Percentiles rank a stretch among this genome's conserved stretches.
phyloP scores from a whole-genome alignment of 1,284 basidiomycete species.

The Cutaneotrichosporon cyanovorans region DNA sequence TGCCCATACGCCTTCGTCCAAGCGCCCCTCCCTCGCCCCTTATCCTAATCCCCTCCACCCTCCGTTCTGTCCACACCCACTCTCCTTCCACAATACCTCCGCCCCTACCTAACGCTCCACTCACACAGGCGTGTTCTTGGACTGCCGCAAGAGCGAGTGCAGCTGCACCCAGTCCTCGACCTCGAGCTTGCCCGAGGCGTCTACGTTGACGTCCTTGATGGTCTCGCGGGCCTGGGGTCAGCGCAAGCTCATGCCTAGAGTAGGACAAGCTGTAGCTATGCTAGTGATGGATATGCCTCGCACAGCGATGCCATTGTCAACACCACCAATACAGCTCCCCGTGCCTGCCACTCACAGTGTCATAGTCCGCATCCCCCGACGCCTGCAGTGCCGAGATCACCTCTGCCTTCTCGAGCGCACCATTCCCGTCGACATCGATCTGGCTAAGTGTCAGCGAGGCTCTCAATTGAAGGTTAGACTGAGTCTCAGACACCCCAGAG shows the following conservation, averaged over 20 bases:
- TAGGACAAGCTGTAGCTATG: too few relatives aligned
- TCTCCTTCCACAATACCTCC: too few relatives aligned
- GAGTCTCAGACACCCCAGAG: slow-evolving; percentile 5
- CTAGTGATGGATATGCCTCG: not conserved
- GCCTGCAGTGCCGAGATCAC: slow-evolving; percentile 69
- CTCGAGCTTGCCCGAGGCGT: slow-evolving; percentile 92
- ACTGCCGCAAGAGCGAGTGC: slow-evolving; percentile 34
- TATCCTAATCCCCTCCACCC: too few relatives aligned
- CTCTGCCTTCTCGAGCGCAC: slow-evolving; percentile 71
- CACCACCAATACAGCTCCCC: too few relatives aligned
- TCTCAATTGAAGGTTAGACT: too few relatives aligned
- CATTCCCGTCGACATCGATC: slow-evolving; percentile 75
- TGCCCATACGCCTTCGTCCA: too few relatives aligned
- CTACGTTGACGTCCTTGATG: slow-evolving; percentile 87
- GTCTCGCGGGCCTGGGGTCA: slow-evolving; percentile 54
- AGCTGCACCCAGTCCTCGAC: slow-evolving; percentile 90
- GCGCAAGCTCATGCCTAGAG: too few relatives aligned
- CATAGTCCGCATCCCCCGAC: slow-evolving; percentile 75
- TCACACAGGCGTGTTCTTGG: slow-evolving; percentile 38
- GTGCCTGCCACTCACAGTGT: slow-evolving; percentile 56
- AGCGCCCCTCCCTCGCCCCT: too few relatives aligned
- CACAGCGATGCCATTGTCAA: not conserved
- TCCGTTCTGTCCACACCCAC: too few relatives aligned
- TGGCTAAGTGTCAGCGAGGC: slow-evolving; percentile 49
- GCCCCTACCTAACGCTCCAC: slow-evolving; percentile 5